Conservation (phyloP, 257 asterid species). For the Misopates orontium region DNA sequence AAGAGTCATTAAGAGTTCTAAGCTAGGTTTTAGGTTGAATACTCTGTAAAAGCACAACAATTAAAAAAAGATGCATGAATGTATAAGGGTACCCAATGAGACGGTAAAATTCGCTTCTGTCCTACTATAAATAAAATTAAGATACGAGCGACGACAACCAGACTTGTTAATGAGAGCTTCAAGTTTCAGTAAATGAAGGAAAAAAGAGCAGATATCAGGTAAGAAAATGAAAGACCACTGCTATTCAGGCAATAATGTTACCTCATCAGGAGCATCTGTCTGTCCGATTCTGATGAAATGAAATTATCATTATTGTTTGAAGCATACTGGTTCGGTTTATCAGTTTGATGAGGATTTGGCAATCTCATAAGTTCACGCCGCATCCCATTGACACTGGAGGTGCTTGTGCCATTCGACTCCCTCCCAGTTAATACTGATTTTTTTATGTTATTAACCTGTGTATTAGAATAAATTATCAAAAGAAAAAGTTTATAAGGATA, state of each 20-base stretch:
- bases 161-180: constrained; percentile 13
- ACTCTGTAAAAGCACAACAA: not conserved
- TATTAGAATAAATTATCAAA: constrained; percentile 3
- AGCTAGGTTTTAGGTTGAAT: not conserved
- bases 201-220: not conserved
- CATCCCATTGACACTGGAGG: constrained; percentile 68
- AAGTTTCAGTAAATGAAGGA: constrained; percentile 2
- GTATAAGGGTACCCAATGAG: not conserved
- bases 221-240: not conserved
- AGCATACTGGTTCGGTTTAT: constrained; percentile 47
- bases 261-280: constrained; percentile 90
- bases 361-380: constrained; percentile 89
- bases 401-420: constrained; percentile 64
- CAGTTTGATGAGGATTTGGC: constrained; percentile 65
- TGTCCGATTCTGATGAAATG: constrained; percentile 87
- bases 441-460: constrained; percentile 81
- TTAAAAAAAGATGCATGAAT: too few relatives aligned
- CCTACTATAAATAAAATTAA: not conserved
- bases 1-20: not conserved
- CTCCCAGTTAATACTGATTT: constrained; percentile 57
- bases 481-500: too few relatives aligned
- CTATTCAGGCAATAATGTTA: constrained; percentile 26
- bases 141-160: not conserved
- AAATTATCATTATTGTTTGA: constrained; percentile 69
- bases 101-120: not conserved